Percentiles rank a stretch among this genome's conserved stretches.
Conservation (phyloP, 306 rosid genomes). For the Sicyos baderoa region DNA sequence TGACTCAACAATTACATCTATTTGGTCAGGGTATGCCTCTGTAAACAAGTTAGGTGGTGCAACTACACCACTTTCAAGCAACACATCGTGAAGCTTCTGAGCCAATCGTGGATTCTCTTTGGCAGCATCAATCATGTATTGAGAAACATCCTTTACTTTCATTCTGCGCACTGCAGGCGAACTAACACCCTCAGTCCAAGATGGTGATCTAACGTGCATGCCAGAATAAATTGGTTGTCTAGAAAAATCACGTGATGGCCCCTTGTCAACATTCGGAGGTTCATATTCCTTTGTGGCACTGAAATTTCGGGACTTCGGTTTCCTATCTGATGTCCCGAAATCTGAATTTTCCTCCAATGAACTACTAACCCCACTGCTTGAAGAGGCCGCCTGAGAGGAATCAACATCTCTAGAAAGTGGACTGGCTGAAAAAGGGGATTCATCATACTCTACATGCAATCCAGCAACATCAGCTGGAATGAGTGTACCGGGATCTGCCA, state of each 20-base stretch:
- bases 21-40: slow-evolving; percentile 57
- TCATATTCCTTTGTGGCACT: slow-evolving; percentile 42
- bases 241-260: slow-evolving; percentile 31
- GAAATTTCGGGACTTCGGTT: slow-evolving; percentile 38
- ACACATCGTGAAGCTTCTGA: slow-evolving; percentile 82
- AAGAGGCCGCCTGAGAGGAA: slow-evolving; percentile 63
- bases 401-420: slow-evolving; percentile 72
- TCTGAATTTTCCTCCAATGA: slow-evolving; percentile 60
- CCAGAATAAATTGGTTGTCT: slow-evolving; percentile 45
- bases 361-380: slow-evolving; percentile 76
- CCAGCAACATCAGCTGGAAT: slow-evolving; percentile 79
- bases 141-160: slow-evolving; percentile 88
- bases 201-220: slow-evolving; percentile 71
- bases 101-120: slow-evolving; percentile 88
- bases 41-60: slow-evolving; percentile 88
- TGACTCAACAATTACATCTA: slow-evolving; percentile 36
- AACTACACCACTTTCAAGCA: slow-evolving; percentile 89
- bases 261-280: slow-evolving; percentile 38
- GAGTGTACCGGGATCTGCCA: slow-evolving; percentile 97
- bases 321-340: slow-evolving; percentile 38
- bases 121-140: slow-evolving; percentile 94
- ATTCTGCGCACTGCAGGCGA: slow-evolving; percentile 64
- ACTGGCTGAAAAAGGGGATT: slow-evolving; percentile 44
- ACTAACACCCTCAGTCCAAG: slow-evolving; percentile 94
- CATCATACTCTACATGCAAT: slow-evolving; percentile 54